These are phyloP conservation scores for Centaurea solstitialis DNA, from an alignment of 129 eudicot species.

Conservation along the genomic window DNA sequence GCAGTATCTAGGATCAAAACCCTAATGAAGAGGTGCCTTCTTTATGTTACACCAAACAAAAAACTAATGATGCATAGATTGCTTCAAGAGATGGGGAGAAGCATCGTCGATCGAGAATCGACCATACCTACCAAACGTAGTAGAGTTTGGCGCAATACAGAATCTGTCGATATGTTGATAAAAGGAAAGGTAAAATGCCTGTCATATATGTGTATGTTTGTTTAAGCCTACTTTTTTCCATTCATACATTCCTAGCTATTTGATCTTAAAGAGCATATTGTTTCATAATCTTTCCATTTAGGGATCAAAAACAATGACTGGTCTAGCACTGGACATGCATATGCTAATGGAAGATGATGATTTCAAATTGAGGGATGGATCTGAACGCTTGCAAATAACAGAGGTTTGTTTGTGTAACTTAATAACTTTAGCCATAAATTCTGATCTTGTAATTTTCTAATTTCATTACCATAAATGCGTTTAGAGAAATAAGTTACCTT, in stretches of 20 bases:
- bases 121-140: constrained; percentile 10
- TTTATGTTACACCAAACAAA: background rate
- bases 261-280: too few species aligned
- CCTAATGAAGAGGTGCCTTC: constrained; percentile 22
- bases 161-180: constrained; percentile 11
- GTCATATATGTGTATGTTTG: too few species aligned
- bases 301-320: constrained; percentile 23
- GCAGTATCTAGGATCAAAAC: background rate
- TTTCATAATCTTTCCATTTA: background rate
- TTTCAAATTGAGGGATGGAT: too few species aligned
- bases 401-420: too few species aligned
- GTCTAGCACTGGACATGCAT: constrained; percentile 10
- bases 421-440: too few species aligned
- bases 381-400: too few species aligned
- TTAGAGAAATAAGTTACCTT: too few species aligned
- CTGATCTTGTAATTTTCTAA: too few species aligned
- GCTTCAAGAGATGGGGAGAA: constrained; percentile 3
- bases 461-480: too few species aligned
- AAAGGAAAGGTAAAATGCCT: constrained; percentile 17
- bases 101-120: constrained; percentile 14
- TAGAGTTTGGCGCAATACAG: background rate
- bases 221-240: too few species aligned
- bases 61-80: constrained; percentile 22
- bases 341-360: too few species aligned
- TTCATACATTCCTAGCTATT: background rate